These are phyloP conservation scores for Phytopythium litorale DNA, from an alignment of 352 stramenopile genomes.

Conservation along the genomic window DNA sequence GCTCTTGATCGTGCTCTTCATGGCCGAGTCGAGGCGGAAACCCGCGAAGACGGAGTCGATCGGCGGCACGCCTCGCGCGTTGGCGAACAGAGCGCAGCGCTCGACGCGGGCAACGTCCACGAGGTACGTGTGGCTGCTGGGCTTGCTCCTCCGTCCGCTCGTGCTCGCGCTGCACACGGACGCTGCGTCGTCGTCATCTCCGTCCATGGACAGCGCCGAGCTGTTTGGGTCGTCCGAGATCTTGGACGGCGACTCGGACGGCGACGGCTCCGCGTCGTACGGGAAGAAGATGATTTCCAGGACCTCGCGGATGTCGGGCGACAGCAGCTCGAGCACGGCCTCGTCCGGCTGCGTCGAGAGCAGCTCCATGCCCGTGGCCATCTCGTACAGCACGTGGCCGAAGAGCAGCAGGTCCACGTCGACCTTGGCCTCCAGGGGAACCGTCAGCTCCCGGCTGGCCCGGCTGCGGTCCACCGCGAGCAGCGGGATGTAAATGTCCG, in stretches of 20 bases:
- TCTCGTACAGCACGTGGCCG: constrained; percentile 72
- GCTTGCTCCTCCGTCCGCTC: constrained; percentile 5
- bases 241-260: not conserved
- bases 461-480: constrained; percentile 56
- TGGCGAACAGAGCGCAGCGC: constrained; percentile 34
- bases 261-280: not conserved
- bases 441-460: constrained; percentile 46
- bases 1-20: constrained; percentile 68
- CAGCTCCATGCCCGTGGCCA: constrained; percentile 66
- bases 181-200: constrained; percentile 16
- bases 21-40: constrained; percentile 66
- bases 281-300: constrained; percentile 54
- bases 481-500: constrained; percentile 62
- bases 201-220: not conserved
- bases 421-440: constrained; percentile 57
- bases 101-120: constrained; percentile 39
- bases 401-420: constrained; percentile 71
- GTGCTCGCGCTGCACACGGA: constrained; percentile 13
- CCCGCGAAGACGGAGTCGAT: constrained; percentile 56
- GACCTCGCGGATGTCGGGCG: constrained; percentile 52
- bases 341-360: constrained; percentile 33
- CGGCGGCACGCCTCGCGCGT: constrained; percentile 24
- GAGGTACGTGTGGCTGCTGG: constrained; percentile 25
- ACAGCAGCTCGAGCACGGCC: constrained; percentile 45
- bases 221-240: not conserved